A percentile compares a stretch with the other conserved stretches of the same genome.
These are phyloP conservation scores for Spathaspora girioi DNA, from an alignment of 805 yeast genomes.

Conservation along the genomic window DNA sequence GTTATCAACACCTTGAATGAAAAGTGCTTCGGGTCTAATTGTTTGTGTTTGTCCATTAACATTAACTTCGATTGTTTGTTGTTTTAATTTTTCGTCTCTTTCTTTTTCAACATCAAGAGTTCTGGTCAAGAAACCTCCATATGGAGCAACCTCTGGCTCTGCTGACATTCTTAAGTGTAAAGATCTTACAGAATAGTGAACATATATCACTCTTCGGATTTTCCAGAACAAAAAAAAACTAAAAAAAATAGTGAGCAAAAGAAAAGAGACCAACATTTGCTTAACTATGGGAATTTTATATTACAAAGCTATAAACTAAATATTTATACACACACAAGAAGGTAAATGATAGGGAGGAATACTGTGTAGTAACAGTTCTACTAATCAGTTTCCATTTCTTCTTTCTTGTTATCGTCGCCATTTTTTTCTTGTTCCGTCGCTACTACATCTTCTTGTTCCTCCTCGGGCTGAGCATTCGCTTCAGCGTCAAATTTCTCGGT, in stretches of 20 bases:
- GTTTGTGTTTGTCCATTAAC: constrained; percentile 29
- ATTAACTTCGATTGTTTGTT: constrained; percentile 29
- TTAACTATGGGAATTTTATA: too few species aligned
- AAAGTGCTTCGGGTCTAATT: constrained; percentile 46
- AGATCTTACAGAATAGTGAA: too few species aligned
- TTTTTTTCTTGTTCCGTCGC: neutral
- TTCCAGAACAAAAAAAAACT: neutral
- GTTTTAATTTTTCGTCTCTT: constrained; percentile 24
- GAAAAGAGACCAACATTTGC: neutral
- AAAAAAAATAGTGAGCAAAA: too few species aligned
- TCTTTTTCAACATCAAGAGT: constrained; percentile 37
- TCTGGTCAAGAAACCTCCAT: constrained; percentile 40
- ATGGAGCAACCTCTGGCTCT: constrained; percentile 32
- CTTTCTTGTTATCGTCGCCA: neutral
- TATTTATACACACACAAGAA: too few species aligned
- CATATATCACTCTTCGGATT: neutral
- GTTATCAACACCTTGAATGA: constrained; percentile 59
- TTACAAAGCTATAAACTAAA: neutral
- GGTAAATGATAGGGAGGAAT: neutral
- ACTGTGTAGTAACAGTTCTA: neutral
- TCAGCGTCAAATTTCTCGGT: neutral
- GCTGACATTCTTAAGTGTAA: neutral
- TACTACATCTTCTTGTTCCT: neutral
- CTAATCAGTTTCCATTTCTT: neutral
- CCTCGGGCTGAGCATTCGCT: neutral